Base-by-base conservation (phyloP, 495 filamentous ascomycete genomes). In the Penicillium goetzii region DNA sequence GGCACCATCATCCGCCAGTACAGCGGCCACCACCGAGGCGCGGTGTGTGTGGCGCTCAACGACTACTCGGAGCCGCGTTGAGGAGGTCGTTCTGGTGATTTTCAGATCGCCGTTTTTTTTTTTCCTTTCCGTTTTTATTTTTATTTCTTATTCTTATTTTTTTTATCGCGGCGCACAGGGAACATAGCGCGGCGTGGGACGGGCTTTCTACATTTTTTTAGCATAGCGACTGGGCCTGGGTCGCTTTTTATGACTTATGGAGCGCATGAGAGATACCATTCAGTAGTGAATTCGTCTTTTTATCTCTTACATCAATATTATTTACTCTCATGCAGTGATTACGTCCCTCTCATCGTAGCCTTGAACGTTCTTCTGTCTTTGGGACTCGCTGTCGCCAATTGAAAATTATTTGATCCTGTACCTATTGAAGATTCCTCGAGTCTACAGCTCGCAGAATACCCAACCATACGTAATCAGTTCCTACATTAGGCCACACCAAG, bases 1-100 rank as follows among this genome's bases (percentile, higher is more conserved):
- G 91, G 97, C 70, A 87, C 87, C 57, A 92, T 98, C 62, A 99
- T 99, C 71, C 85, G 95, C 52, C 95, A 99, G 77, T 99, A 99
- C 73, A 98, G 96, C 76, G 95, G 95, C 25, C 95, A 99, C 76
- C 95, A 99, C 74, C 85, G 95, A 26, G 95, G 95, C 28, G 90
- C 93, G 3, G 93, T 98, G 1, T 98, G 95, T 76, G 95, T 99
- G 56, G 95, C 95, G 32, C 81, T 99, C 56, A 99, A 99, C 74
- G 95, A 99, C 76, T 97, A 97, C 73, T 95, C 91, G 15, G 93
- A 97, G 79, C 80, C 80, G 58, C 80, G 80, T 26, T 83, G 68
- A 65, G 30, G 7, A 63, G 28, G n/a, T 56, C 43, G 43, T n/a
- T 26, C 30, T 3, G 10, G 4, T 11, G 8, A 30, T 15, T 41